These are phyloP conservation scores for Lenwebbia sp. DNA, from an alignment of 345 rosid species.

Conservation along the genomic window DNA sequence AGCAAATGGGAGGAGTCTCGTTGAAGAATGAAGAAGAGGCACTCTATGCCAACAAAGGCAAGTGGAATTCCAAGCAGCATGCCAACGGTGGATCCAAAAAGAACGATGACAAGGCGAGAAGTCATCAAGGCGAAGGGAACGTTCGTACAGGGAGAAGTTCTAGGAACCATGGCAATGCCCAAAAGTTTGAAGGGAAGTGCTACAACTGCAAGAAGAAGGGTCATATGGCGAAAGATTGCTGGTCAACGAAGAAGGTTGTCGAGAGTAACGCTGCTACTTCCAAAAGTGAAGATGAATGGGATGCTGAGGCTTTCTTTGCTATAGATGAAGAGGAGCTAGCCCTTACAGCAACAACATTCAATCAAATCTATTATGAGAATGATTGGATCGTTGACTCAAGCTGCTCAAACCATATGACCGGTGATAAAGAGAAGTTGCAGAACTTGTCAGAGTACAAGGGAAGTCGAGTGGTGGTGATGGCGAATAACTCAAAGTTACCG, in stretches of 20 bases:
- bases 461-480: neutral
- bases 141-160: too few relatives aligned
- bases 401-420: too few relatives aligned
- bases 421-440: too few relatives aligned
- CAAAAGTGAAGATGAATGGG: neutral
- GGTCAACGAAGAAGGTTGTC: neutral
- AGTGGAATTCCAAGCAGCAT: neutral
- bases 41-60: neutral
- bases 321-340: neutral
- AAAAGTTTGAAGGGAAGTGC: neutral
- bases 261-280: neutral
- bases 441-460: neutral
- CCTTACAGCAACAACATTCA: too few relatives aligned
- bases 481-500: neutral
- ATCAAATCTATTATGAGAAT: too few relatives aligned
- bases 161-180: neutral
- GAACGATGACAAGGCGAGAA: neutral
- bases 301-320: neutral
- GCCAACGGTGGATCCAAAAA: neutral
- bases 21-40: neutral
- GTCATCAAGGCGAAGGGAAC: neutral
- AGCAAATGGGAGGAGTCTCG: neutral
- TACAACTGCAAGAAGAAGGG: neutral
- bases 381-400: too few relatives aligned
- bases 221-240: neutral